Evolutionary conservation across 2,329 filamentous ascomycete species (phyloP), one percentile per base, ranked within the genome.

Genomic region (Alternaria gaisen): DNA sequence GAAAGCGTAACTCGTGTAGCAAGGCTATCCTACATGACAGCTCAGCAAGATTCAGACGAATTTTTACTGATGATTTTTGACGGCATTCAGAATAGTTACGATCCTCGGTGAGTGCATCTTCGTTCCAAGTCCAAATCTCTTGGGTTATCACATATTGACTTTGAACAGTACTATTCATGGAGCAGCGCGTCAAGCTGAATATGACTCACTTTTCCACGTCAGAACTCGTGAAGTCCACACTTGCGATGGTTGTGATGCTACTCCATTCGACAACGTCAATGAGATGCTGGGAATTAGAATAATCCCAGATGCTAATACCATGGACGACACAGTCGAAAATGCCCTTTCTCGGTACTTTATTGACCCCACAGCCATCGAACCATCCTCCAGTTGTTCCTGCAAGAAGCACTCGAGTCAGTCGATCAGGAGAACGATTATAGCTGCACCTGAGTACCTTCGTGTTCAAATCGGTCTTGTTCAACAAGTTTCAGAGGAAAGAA

Each of bases 371-470:
- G 12, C 12, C 32, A 1, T 36, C 32, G 8, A 11, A 24, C 10
- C 28, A 30, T 30, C 10, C 28, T 2, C 10, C 4, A 0, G 28
- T 5, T 30, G 28, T 30, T 11, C 28, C 28, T 11, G 9, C 28
- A 11, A 30, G 11, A 30, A 30, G 28, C 0, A 30, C 28, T 11
- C 41, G 41, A 24, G 0, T 30, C 28, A 12, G 11, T 30, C 28
- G 8, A 38, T 9, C 3, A 38, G 36, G 36, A 16, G 3, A 18
- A 20, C 18, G 10, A 38, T 44, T 10, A 4, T 26, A 24, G 42
- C 42, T n/a, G 34, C 53, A 8, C 53, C 53, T 2, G 53, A 55
- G 24, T 55, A 55, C 32, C 53, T 55, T 16, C 53, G 42, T 16
- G 11, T 55, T 11, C 3, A 12, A 10, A 10, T 55, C 5, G 1